Evolutionary conservation across 2,329 filamentous ascomycete genomes (phyloP).

Genomic region (Emergomyces orientalis): DNA sequence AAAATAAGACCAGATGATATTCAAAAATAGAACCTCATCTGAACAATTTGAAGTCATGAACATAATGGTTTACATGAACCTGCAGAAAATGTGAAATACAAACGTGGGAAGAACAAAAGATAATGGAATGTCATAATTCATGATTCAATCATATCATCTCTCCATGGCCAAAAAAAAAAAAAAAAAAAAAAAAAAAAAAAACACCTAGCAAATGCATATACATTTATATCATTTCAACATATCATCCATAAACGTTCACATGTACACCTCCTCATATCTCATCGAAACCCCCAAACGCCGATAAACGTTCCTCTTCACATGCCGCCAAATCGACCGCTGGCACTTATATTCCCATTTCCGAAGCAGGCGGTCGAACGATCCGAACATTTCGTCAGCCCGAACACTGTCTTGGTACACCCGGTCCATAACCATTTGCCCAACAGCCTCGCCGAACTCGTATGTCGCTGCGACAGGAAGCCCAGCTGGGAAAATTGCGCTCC

Average conservation of each 20-base stretch:
- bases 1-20: no score
- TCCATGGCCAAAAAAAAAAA: no score
- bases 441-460: background rate
- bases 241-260: background rate
- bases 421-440: background rate
- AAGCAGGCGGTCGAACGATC: background rate
- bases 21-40: no score
- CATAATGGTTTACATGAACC: no score
- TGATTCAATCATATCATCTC: no score
- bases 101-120: no score
- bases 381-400: background rate
- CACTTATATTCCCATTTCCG: background rate
- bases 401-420: background rate
- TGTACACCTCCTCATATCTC: background rate
- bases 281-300: background rate
- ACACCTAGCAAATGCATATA: no score
- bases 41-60: no score
- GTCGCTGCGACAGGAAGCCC: background rate
- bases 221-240: background rate
- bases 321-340: background rate
- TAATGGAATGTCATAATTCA: no score
- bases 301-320: background rate
- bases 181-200: no score
- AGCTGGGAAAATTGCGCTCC: background rate
- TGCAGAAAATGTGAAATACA: no score